Evolutionary conservation across 2,329 filamentous ascomycete genomes (phyloP).

Genomic region (Beauveria pseudobassiana): DNA sequence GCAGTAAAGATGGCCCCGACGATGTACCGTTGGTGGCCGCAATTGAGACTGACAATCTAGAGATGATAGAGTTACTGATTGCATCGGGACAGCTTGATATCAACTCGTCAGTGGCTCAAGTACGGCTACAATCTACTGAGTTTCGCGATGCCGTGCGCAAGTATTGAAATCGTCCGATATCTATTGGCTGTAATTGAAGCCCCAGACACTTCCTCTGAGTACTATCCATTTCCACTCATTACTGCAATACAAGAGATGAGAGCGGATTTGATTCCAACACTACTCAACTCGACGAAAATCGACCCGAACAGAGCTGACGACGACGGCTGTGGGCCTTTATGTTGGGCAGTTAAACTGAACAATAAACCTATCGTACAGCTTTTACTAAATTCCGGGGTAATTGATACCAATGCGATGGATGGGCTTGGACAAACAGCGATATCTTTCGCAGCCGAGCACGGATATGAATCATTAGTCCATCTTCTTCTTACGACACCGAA

Average conservation of each 20-base stretch:
- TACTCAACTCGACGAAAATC: not conserved
- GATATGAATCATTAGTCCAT: not conserved
- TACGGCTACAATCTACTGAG: not conserved
- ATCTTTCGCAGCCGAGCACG: not conserved
- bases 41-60: not conserved
- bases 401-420: not conserved
- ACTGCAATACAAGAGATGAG: not conserved
- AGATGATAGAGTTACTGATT: not conserved
- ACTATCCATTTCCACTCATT: not conserved
- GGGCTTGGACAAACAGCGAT: not conserved
- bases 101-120: not conserved
- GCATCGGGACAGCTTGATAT: not conserved
- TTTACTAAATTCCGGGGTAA: not conserved
- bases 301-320: not conserved
- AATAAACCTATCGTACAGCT: not conserved
- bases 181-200: not conserved
- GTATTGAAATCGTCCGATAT: not conserved
- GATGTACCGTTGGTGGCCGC: not conserved
- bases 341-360: not conserved
- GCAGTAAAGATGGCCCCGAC: not conserved
- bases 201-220: not conserved
- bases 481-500: too few relatives aligned
- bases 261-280: not conserved
- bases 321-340: not conserved
- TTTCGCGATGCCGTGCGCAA: not conserved